phyloP scores from a whole-genome alignment of 2,329 filamentous ascomycete species.

The Mycogone perniciosa region DNA sequence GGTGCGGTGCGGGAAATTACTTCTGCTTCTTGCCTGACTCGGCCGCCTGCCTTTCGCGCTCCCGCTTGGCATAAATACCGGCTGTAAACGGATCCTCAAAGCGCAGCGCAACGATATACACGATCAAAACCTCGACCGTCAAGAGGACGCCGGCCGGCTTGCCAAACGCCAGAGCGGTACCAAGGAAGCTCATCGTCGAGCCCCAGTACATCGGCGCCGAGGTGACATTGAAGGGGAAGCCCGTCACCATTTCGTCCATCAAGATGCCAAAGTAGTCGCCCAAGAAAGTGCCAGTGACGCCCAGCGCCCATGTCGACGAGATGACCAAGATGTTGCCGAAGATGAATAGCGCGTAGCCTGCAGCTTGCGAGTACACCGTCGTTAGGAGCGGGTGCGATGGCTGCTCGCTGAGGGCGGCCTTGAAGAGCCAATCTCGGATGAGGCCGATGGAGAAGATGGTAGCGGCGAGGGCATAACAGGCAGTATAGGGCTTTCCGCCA shows the following conservation, averaged over 20 bases:
- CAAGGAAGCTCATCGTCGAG: constrained; percentile 85
- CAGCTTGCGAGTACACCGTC: constrained; percentile 49
- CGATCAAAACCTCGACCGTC: constrained; percentile 65
- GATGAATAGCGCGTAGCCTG: constrained; percentile 66
- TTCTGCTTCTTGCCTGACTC: constrained; percentile 47
- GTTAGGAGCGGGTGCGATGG: constrained; percentile 70
- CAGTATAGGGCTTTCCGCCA: constrained; percentile 66
- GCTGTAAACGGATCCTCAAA: constrained; percentile 95
- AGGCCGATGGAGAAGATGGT: constrained; percentile 91
- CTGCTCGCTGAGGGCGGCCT: constrained; percentile 68
- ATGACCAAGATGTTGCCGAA: constrained; percentile 79
- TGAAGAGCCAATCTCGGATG: constrained; percentile 81
- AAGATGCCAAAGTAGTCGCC: constrained; percentile 99
- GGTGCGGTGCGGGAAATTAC: constrained; percentile 24
- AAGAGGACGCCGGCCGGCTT: constrained; percentile 81
- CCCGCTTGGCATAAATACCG: constrained; percentile 85
- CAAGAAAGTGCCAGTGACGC: constrained; percentile 91
- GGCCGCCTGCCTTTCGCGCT: constrained; percentile 47
- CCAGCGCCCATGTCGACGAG: constrained; percentile 83
- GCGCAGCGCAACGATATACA: constrained; percentile 73
- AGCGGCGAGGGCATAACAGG: constrained; percentile 83
- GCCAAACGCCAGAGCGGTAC: constrained; percentile 74
- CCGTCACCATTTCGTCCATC: constrained; percentile 90
- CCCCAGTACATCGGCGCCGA: constrained; percentile 96
- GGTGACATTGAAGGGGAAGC: constrained; percentile 92